These are phyloP conservation scores for Nicotiana tabacum DNA, from an alignment of 257 asterid species.

Conservation along the genomic window DNA sequence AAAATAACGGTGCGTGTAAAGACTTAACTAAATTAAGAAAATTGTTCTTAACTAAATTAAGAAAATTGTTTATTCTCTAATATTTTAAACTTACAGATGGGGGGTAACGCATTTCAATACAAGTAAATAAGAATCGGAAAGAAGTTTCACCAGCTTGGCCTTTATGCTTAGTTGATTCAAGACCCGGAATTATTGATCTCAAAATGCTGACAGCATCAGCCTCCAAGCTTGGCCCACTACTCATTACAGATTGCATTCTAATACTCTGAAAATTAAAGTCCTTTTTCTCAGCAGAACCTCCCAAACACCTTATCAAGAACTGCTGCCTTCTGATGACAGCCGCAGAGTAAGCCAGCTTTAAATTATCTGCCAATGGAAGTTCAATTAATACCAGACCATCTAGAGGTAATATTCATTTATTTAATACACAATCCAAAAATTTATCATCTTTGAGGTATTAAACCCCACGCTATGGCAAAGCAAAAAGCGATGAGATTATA, in stretches of 20 bases:
- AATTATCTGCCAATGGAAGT: constrained; percentile 17
- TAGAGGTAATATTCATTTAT: not conserved
- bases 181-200: constrained; percentile 79
- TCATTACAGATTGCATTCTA: constrained; percentile 56
- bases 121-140: not conserved
- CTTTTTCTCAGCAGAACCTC: constrained; percentile 25
- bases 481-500: not conserved
- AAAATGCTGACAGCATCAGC: constrained; percentile 60
- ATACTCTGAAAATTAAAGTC: constrained; percentile 24
- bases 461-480: not conserved
- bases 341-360: constrained; percentile 55
- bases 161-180: constrained; percentile 68
- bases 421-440: not conserved
- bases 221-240: constrained; percentile 47
- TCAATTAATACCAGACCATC: not conserved
- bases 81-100: not conserved
- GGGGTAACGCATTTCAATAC: not conserved
- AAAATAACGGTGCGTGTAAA: not conserved
- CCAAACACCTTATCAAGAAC: constrained; percentile 74
- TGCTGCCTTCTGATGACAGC: constrained; percentile 60
- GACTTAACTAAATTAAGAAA: not conserved
- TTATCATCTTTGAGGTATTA: not conserved
- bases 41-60: not conserved
- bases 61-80: not conserved
- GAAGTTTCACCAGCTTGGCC: constrained; percentile 87